These are phyloP conservation scores for Stemphylium lycopersici DNA, from an alignment of 2,329 filamentous ascomycete genomes.

Conservation along the genomic window DNA sequence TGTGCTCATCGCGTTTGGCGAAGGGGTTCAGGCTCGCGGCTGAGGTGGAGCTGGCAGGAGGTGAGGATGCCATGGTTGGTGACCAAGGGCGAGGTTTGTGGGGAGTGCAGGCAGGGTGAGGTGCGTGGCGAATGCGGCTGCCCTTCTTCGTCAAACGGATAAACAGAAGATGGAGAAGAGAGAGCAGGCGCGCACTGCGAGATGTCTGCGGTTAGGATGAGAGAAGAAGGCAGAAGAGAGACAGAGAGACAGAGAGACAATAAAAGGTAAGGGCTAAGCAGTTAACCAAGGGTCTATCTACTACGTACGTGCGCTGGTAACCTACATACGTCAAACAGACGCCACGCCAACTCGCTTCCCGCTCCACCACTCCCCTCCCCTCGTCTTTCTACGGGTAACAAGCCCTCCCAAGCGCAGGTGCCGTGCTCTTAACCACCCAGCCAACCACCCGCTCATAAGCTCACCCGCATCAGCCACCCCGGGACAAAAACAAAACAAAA, in stretches of 20 bases:
- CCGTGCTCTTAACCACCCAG: no score
- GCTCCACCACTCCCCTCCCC: neutral
- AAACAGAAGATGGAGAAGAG: neutral
- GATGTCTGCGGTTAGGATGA: neutral
- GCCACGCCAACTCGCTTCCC: neutral
- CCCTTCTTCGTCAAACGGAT: neutral
- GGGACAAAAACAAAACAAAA: no score
- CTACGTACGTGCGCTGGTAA: neutral
- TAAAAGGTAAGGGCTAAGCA: neutral
- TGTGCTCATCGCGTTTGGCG: slow-evolving; percentile 70
- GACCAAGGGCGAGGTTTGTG: neutral
- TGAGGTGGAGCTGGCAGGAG: slow-evolving; percentile 37
- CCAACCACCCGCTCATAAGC: no score
- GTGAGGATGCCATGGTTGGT: neutral
- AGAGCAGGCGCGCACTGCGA: no score
- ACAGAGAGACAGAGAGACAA: neutral
- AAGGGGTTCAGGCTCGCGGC: slow-evolving; percentile 71
- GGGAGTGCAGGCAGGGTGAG: neutral
- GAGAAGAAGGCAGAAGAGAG: neutral
- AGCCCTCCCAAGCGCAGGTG: no score
- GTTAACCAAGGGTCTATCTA: no score
- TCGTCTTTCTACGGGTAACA: no score
- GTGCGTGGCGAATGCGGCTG: neutral
- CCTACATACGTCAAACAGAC: no score
- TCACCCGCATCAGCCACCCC: no score